Evolutionary conservation across 2,329 filamentous ascomycete species (phyloP), one percentile per base, ranked within the genome.

Genomic region (Fusarium pininemorale): DNA sequence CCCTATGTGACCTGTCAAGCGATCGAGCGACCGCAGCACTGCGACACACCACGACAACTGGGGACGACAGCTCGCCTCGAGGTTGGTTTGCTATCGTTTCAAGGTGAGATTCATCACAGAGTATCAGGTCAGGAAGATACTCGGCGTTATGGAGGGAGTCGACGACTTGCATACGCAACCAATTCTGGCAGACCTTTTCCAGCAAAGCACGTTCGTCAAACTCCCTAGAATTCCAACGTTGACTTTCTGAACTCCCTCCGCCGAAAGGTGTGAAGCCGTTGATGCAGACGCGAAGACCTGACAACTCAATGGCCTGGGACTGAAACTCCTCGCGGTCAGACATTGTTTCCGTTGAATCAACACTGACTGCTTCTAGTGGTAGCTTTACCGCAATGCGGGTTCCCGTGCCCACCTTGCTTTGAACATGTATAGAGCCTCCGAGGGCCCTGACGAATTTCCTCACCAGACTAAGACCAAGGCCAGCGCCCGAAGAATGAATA

Each of bases 381-480:
- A 84, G 54, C 9, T 71, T 79, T 9, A 84, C 82, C 1, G 71
- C 73, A 7, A 83, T 79, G 9, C 71, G 81, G 6, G 84, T 85
- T 7, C 84, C 84, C 14, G 75, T 65, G 15, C 80, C 81, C 5
- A 81, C 55, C 24, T 77, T 77, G 38, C 82, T 91, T 70, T 85
- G 83, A 30, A 93, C 84, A 8, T 87, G 83, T 56, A 93, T 88
- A 4, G 83, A 85, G 1, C 91, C 91, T 26, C 86, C 85, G 0
- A 93, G 82, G 13, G 87, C 86, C n/a, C 85, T 85, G 2, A 91
- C 87, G 12, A 93, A 88, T 58, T 84, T 83, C 22, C 87, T 86
- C 9, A 93, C 91, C 16, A 94, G 88, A 48, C 89, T 90, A 24
- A 94, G 82, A 0, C 92, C 92, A 0, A 94, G 83, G 0, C 92